Base-by-base conservation (phyloP, 352 stramenopile genomes). In the Phytophthora pluvialis region DNA sequence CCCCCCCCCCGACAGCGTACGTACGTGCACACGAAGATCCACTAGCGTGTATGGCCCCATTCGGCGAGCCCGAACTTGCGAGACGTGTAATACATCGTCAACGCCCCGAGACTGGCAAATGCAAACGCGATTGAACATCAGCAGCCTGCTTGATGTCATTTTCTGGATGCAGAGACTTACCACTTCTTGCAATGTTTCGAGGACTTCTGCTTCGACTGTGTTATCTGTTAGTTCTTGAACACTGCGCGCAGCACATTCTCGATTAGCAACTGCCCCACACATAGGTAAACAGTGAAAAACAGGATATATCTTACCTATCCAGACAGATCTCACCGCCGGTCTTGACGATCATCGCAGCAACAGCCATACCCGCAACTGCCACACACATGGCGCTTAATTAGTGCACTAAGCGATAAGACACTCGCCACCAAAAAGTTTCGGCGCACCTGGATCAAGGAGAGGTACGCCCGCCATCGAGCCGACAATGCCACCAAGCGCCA, bases 21-120 rank as follows among this genome's bases (percentile, higher is more conserved):
- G 56, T 73, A 95, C 87, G 64, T 97, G 86, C 47, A 95, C 78
- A 10, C 87, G 86, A 36, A 97, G 61, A 46, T 97, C 89, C 13
- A 97, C 89, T 3, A 95, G 61, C 2, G 87, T 94, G 63, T 95
- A 97, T 11, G 87, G 86, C 5, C 89, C 89, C 89, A 97, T 97
- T 46, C 87, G 81, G 18, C 89, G 82, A 13, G 89, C 89, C 0
- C 89, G 84, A 29, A 97, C 83, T 73, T 94, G 81, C 21, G 84
- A 92, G 16, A 93, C 87, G 21, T 83, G 85, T 11, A 80, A 69
- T 11, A 96, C 86, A 39, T 94, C 88, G 18, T 93, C 85, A 3
- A 96, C 88, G 59, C 82, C 16, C 5, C 9, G 26, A 54, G 47
- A 54, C 47, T 54, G n/a, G 9, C 13, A 32, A 12, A 51, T 33